Conservation (phyloP, 2,329 filamentous ascomycete species). For the Epichloe brachyelytri region DNA sequence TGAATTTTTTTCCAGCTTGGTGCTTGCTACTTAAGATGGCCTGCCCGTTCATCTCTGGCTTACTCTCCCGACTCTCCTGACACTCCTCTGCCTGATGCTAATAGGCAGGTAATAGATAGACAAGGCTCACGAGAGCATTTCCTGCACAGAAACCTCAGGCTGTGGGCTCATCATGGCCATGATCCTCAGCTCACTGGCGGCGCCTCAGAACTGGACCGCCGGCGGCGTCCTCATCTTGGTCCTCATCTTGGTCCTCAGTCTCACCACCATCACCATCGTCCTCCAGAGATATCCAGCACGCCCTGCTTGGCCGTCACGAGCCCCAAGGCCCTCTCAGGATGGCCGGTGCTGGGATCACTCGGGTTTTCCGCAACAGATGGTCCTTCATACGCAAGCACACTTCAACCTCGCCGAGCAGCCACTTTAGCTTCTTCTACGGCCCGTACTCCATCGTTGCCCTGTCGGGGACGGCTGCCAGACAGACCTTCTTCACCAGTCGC, state of each 20-base stretch:
- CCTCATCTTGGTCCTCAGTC: slow-evolving; percentile 3
- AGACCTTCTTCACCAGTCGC: slow-evolving; percentile 31
- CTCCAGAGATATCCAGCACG: slow-evolving; percentile 5
- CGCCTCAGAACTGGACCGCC: slow-evolving; percentile 7
- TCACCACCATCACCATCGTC: slow-evolving; percentile 1
- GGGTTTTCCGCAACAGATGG: slow-evolving; percentile 33
- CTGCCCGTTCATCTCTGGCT: not conserved
- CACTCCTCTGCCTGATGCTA: too few relatives aligned
- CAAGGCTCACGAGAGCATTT: too few relatives aligned
- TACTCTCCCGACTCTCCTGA: too few relatives aligned
- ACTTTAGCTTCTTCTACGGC: slow-evolving; percentile 37
- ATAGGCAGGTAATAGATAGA: too few relatives aligned
- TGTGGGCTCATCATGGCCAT: not conserved
- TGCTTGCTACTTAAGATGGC: not conserved
- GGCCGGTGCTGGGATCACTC: slow-evolving; percentile 30
- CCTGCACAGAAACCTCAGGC: too few relatives aligned
- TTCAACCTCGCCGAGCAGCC: slow-evolving; percentile 22
- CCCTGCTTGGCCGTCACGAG: slow-evolving; percentile 11
- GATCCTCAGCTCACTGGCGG: slow-evolving; percentile 1
- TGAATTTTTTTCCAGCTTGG: too few relatives aligned
- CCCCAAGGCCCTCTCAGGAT: slow-evolving; percentile 14
- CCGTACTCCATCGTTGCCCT: slow-evolving; percentile 30
- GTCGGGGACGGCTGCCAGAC: slow-evolving; percentile 27
- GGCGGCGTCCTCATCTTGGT: slow-evolving; percentile 4
- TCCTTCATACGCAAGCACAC: slow-evolving; percentile 27